Evolutionary conservation across 2,329 filamentous ascomycete species (phyloP), one percentile per base, ranked within the genome.

Genomic region (Aspergillus spinulosporus): DNA sequence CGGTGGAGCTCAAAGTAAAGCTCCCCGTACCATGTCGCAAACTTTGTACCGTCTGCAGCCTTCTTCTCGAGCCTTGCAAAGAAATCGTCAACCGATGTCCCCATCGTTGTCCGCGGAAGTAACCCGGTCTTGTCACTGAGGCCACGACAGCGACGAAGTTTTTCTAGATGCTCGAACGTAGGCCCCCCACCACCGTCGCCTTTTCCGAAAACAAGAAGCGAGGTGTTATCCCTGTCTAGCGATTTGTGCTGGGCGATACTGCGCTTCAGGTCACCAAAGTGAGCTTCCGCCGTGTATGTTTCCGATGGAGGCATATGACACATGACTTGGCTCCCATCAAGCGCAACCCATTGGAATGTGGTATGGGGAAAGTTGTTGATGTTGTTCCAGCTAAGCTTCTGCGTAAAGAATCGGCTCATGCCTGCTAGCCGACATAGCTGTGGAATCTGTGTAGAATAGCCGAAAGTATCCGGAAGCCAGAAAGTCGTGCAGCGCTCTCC

Each of bases 321-420:
- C 60, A 99, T 85, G 62, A 99, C 94, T 70, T 97, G 94, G 68
- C 90, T 96, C 57, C 94, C 93, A 72, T 99, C 94, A 11, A 97
- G 84, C 9, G 92, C 86, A 32, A 99, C 92, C 94, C 94, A 99
- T 74, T 96, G 96, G 81, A 99, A 99, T 0, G 94, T 97, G 4
- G 94, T 97, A 71, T 97, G 94, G 0, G 94, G 94, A 77, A 97
- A 99, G 69, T 89, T 96, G 78, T 97, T 97, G 82, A 97, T 97
- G 72, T 97, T 97, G 79, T 97, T 97, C 94, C 94, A 99, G 79
- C 93, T 97, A 58, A 99, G 81, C 78, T 99, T 99, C 74, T 99
- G 94, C 0, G 94, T 99, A 68, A 99, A 88, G 80, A 99, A 99
- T 34, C 93, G 86, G 56, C 85, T 89, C 94, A 99, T 97, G 15